Base-by-base conservation (phyloP, 2,329 filamentous ascomycete genomes). In the Fusarium domesticum region DNA sequence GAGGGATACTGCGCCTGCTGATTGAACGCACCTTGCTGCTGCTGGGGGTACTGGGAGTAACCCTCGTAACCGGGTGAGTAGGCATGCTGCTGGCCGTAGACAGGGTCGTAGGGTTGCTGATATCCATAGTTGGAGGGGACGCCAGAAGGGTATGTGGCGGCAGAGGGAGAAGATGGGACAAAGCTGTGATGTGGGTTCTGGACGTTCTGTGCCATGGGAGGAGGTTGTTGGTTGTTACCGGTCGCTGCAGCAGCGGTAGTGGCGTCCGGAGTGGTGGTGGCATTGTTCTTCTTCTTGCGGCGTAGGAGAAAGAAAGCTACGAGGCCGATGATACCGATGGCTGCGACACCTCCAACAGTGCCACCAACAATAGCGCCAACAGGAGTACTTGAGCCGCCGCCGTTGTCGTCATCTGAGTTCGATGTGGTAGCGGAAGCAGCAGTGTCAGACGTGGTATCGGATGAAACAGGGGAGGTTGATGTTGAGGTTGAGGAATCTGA, bases 341-440 rank as follows among this genome's bases (percentile, higher is more conserved):
- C 65, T 1, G 58, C 68, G 4, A 74, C 65, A 11, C 74, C 74
- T n/a, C 72, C 73, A 8, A 76, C 70, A 3, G 66, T 64, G 18
- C 73, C 73, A 10, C 74, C 74, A 6, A 62, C 71, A 34, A 77
- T 76, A 14, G 72, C 65, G 5, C 70, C 74, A 10, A 68, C 57
- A 39, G 64, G 62, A 6, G 63, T 57, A n/a, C 51, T 55, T 17
- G 32, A 31, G 1, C 44, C 43, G 36, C 19, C 35, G 33, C 23
- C 35, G 3, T 35, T 18, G 12, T 42, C 38, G 23, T 35, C 32
- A 31, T 64, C 67, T 14, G 44, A 31, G 8, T 15, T 14, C 14
- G 45, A 40, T 8, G 48, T 15, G 15, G 44, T 35, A 11, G 45
- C 18, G 15, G 48, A 37, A 4, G 49, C 32, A 11, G 42, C 40